Base-by-base conservation (phyloP, 1,139 yeast species). In the Blastobotrys niveus region DNA sequence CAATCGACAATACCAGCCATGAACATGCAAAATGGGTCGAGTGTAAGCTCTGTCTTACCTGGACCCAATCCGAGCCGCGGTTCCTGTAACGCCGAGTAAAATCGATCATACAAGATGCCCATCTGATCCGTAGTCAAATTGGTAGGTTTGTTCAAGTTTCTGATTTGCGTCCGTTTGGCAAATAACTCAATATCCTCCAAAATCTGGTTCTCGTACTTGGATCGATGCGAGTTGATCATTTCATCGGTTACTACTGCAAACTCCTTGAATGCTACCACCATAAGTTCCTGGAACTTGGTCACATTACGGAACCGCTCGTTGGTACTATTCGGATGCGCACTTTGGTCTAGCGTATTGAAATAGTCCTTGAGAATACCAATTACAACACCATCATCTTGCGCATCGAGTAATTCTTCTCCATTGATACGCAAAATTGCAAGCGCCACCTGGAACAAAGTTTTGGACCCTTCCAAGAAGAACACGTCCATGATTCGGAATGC, bases 401-500 rank as follows among this genome's bases (percentile, higher is more conserved):
- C 80, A 48, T 76, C 72, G 40, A 93, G 64, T 19, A 93, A 68
- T 50, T 78, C 83, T 52, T 88, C 96, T 0, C 95, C 96, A 57
- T 89, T 89, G 35, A 89, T 72, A 52, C 89, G 79, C 45, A 93
- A 66, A 22, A 91, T 78, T 0, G 96, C 98, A 51, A 93, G 67
- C 0, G 96, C 95, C 10, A 91, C 93, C 64, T 93, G 98, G 63
- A 93, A 93, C 29, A 93, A 67, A 0, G 94, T 82, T 51, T 80
- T 82, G 5, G 95, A 81, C 0, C 99, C 99, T 60, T 88, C 91
- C 47, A 87, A 71, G 63, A 93, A 86, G 61, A 93, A 84, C 20
- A 89, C 83, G 63, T 93, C 99, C 58, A 91, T 74, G 43, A 93
- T 84, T 60, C 98, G 71, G 57, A 88, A 87, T 2, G 98, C 96